Conservation (phyloP, 1,284 basidiomycete species). For the Leucoagaricus sp. region DNA sequence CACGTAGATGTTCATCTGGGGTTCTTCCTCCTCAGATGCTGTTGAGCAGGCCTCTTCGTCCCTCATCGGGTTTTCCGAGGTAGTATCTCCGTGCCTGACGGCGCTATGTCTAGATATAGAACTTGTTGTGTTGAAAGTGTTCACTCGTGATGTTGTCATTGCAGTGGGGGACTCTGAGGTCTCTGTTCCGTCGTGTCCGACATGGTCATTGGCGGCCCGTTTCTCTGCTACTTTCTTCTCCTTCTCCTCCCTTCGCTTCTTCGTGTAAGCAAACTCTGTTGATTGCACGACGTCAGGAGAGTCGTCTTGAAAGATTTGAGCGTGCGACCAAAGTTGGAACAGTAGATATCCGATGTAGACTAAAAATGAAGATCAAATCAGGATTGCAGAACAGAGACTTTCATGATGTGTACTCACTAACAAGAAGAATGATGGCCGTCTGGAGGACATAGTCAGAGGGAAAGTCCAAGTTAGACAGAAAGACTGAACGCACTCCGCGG, state of each 20-base stretch:
- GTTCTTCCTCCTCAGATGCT: conserved; percentile 48
- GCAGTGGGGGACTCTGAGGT: too few relatives aligned
- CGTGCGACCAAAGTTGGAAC: conserved; percentile 89
- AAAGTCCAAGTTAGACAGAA: neutral
- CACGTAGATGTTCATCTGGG: conserved; percentile 55
- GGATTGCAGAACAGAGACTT: neutral
- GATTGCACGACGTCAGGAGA: conserved; percentile 40
- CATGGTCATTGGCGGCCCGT: too few relatives aligned
- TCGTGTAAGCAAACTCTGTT: conserved; percentile 33
- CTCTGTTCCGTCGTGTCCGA: too few relatives aligned
- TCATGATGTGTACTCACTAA: conserved; percentile 51
- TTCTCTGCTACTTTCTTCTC: conserved; percentile 15
- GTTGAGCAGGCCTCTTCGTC: conserved; percentile 17
- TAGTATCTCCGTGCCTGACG: neutral
- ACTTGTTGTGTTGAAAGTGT: neutral
- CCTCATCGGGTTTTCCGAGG: conserved; percentile 4
- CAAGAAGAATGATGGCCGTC: conserved; percentile 79
- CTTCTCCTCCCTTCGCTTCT: conserved; percentile 7
- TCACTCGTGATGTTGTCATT: neutral
- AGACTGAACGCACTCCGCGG: conserved; percentile 61
- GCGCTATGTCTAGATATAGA: neutral
- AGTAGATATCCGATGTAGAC: conserved; percentile 75
- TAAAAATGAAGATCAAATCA: conserved; percentile 25
- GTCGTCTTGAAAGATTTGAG: conserved; percentile 66
- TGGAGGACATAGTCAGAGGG: conserved; percentile 26